These are phyloP conservation scores for Heliocybe sulcata DNA, from an alignment of 1,284 basidiomycete species.

Conservation along the genomic window DNA sequence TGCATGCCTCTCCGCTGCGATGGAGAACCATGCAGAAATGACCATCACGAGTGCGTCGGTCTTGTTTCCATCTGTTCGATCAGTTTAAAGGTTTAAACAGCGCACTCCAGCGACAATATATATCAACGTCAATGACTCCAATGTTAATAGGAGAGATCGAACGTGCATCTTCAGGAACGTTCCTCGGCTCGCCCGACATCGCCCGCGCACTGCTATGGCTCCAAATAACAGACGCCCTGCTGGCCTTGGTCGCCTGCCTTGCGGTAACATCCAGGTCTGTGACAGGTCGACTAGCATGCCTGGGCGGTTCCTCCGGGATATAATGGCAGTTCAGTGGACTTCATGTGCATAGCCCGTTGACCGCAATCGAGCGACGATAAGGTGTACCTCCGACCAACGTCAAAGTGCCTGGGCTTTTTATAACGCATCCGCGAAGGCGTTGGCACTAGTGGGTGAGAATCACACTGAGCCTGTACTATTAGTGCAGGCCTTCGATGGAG, in stretches of 20 bases:
- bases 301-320: slow-evolving; percentile 87
- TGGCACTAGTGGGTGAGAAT: too few relatives aligned
- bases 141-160: too few relatives aligned
- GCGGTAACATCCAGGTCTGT: slow-evolving; percentile 83
- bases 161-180: slow-evolving; percentile 69
- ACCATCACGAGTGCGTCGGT: slow-evolving; percentile 87
- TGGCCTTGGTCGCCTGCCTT: slow-evolving; percentile 58
- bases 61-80: slow-evolving; percentile 59
- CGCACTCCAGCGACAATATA: too few relatives aligned
- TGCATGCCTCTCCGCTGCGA: slow-evolving; percentile 58
- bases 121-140: too few relatives aligned
- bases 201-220: slow-evolving; percentile 78
- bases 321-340: slow-evolving; percentile 47
- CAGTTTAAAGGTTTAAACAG: slow-evolving; percentile 41
- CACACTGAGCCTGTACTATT: too few relatives aligned
- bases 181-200: slow-evolving; percentile 64
- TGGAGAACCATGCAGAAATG: slow-evolving; percentile 67
- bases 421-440: too few relatives aligned
- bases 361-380: too few relatives aligned
- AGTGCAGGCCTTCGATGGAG: too few relatives aligned
- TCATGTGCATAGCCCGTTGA: too few relatives aligned
- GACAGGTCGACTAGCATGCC: slow-evolving; percentile 81
- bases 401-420: too few relatives aligned
- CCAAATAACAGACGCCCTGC: slow-evolving; percentile 82
- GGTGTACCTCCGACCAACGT: too few relatives aligned